Evolutionary conservation across 306 rosid species (phyloP).

Genomic region (Begonia masoniana): DNA sequence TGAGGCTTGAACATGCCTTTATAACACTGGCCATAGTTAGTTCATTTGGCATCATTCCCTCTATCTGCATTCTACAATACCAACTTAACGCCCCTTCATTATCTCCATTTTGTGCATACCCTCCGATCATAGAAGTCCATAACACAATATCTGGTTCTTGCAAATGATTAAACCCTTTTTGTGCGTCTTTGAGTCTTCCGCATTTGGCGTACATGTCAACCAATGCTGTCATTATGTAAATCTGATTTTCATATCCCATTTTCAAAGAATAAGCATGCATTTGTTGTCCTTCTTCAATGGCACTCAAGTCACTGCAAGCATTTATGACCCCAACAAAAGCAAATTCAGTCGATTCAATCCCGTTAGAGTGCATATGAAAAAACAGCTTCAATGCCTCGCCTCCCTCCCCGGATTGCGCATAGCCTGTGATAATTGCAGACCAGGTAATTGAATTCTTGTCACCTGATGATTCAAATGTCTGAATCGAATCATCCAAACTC

Average conservation of each 20-base stretch:
- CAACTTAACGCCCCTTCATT: slow-evolving; percentile 57
- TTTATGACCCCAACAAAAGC: slow-evolving; percentile 69
- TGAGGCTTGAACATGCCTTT: slow-evolving; percentile 68
- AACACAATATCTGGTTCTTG: slow-evolving; percentile 65
- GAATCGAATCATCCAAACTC: slow-evolving; percentile 54
- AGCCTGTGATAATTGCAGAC: slow-evolving; percentile 83
- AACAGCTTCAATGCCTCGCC: slow-evolving; percentile 46
- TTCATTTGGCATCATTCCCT: slow-evolving; percentile 53
- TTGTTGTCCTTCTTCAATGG: slow-evolving; percentile 55
- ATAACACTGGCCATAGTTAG: slow-evolving; percentile 68
- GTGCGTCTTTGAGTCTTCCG: slow-evolving; percentile 45
- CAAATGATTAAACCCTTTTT: slow-evolving; percentile 51
- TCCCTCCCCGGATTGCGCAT: slow-evolving; percentile 65
- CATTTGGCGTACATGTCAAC: slow-evolving; percentile 89
- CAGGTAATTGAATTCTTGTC: slow-evolving; percentile 68
- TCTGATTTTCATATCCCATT: slow-evolving; percentile 58
- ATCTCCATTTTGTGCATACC: slow-evolving; percentile 62
- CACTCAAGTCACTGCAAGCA: slow-evolving; percentile 61
- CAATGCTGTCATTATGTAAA: slow-evolving; percentile 60
- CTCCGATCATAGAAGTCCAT: slow-evolving; percentile 85
- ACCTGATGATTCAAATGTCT: slow-evolving; percentile 38
- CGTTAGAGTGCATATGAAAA: slow-evolving; percentile 46
- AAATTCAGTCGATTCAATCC: slow-evolving; percentile 43
- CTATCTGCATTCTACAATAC: slow-evolving; percentile 58
- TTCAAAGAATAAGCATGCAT: slow-evolving; percentile 55